phyloP scores from a whole-genome alignment of 306 rosid species.

The Sophora flavescens region DNA sequence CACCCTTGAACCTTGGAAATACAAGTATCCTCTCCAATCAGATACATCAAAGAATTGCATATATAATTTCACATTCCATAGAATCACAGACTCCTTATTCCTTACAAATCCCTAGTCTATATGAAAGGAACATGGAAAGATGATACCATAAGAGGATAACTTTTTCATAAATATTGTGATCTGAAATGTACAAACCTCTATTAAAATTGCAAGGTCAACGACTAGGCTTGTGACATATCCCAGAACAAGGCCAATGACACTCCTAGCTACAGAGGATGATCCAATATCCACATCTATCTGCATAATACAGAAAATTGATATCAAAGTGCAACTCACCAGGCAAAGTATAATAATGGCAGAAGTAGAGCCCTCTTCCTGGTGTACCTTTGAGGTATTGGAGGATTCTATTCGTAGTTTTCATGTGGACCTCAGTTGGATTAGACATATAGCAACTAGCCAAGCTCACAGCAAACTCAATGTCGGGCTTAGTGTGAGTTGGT shows the following conservation, averaged over 20 bases:
- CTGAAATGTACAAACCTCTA: conserved; percentile 73
- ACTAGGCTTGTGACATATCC: conserved; percentile 96
- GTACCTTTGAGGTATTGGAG: no score
- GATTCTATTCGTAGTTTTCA: no score
- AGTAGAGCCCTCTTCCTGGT: no score
- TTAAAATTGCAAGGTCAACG: conserved; percentile 90
- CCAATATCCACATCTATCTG: conserved; percentile 99
- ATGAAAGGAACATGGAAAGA: not conserved
- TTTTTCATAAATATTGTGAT: conserved; percentile 9
- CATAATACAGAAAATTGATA: conserved; percentile 35
- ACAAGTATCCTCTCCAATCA: not conserved
- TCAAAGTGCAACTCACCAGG: conserved; percentile 16
- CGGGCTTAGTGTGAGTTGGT: no score
- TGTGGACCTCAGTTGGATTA: no score
- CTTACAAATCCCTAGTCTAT: conserved; percentile 8
- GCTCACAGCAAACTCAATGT: no score
- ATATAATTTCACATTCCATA: not conserved
- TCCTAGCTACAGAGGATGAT: conserved; percentile 92
- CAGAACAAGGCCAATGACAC: conserved; percentile 91
- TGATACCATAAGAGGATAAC: conserved; percentile 15
- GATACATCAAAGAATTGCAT: not conserved
- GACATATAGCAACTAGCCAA: no score
- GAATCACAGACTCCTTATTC: not conserved
- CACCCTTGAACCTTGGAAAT: not conserved
- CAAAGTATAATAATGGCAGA: not conserved